Conservation (phyloP, 495 filamentous ascomycete species). For the Tuber calosporum region DNA sequence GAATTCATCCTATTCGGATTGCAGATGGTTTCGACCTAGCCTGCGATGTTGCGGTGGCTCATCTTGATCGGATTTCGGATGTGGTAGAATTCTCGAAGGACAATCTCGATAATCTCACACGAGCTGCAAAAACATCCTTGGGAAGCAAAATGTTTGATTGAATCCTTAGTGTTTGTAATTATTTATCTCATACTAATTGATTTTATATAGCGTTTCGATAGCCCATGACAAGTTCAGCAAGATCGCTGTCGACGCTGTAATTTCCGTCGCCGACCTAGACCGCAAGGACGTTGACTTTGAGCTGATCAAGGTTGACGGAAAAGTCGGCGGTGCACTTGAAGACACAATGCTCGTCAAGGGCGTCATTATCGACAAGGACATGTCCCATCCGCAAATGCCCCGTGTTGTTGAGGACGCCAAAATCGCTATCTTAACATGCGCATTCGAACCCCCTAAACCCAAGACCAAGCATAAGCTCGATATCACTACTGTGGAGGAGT, state of each 20-base stretch:
- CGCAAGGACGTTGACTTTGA: conserved; percentile 98
- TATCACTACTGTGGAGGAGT: conserved; percentile 94
- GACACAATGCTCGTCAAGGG: conserved; percentile 92
- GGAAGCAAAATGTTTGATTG: conserved; percentile 79
- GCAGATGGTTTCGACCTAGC: conserved; percentile 96
- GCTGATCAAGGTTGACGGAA: conserved; percentile 98
- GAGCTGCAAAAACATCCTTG: conserved; percentile 91
- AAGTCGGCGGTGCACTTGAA: conserved; percentile 91
- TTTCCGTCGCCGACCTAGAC: conserved; percentile 92
- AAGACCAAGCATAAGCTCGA: conserved; percentile 99
- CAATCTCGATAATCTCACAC: conserved; percentile 72
- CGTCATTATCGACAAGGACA: conserved; percentile 98
- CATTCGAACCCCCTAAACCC: conserved; percentile 98
- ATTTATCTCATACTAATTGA: conserved; percentile 35
- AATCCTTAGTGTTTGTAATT: neutral
- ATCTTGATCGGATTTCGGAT: conserved; percentile 90
- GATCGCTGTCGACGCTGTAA: conserved; percentile 92
- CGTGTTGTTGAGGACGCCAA: conserved; percentile 88
- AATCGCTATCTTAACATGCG: conserved; percentile 93
- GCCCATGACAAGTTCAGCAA: conserved; percentile 96
- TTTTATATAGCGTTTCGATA: conserved; percentile 68
- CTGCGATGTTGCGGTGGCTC: conserved; percentile 87
- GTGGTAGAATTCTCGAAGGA: conserved; percentile 73
- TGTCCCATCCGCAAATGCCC: conserved; percentile 99
- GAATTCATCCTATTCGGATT: conserved; percentile 96